Evolutionary conservation across 2,329 filamentous ascomycete genomes (phyloP).

Genomic region (Penicillium sp.): DNA sequence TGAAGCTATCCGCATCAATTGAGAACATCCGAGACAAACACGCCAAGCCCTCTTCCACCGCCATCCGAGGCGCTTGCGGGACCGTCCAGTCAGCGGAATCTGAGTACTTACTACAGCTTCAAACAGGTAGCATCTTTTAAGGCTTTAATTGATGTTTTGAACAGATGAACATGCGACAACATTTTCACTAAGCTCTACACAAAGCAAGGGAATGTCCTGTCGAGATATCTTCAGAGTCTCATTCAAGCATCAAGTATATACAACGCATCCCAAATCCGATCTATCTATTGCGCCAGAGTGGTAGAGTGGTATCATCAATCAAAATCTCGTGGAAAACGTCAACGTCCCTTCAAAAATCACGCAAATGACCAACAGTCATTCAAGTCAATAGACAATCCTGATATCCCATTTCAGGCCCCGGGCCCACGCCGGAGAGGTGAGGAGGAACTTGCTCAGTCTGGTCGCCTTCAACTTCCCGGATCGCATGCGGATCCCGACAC

Average conservation of each 20-base stretch:
- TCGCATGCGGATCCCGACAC: constrained; percentile 4
- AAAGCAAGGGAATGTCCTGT: background rate
- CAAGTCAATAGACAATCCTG: constrained; percentile 10
- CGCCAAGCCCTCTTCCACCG: constrained; percentile 12
- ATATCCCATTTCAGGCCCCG: constrained; percentile 9
- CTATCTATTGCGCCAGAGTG: constrained; percentile 17
- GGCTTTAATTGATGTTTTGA: too few species aligned
- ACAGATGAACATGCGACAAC: too few species aligned
- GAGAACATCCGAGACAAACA: constrained; percentile 23
- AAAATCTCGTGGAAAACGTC: background rate
- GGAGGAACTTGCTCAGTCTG: constrained; percentile 9
- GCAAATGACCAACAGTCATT: background rate
- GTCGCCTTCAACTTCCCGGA: constrained; percentile 6
- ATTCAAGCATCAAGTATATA: background rate
- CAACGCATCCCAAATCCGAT: constrained; percentile 2
- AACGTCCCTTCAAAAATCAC: background rate
- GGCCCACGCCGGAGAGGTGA: constrained; percentile 4
- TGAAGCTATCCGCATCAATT: constrained; percentile 18
- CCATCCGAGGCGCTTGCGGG: too few species aligned
- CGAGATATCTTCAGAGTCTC: background rate
- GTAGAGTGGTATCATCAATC: constrained; percentile 21
- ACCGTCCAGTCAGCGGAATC: too few species aligned
- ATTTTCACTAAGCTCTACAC: too few species aligned
- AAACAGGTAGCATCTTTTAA: too few species aligned
- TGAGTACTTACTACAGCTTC: too few species aligned